phyloP scores from a whole-genome alignment of 2,329 filamentous ascomycete genomes.

The Aspergillus brunneoviolaceus region DNA sequence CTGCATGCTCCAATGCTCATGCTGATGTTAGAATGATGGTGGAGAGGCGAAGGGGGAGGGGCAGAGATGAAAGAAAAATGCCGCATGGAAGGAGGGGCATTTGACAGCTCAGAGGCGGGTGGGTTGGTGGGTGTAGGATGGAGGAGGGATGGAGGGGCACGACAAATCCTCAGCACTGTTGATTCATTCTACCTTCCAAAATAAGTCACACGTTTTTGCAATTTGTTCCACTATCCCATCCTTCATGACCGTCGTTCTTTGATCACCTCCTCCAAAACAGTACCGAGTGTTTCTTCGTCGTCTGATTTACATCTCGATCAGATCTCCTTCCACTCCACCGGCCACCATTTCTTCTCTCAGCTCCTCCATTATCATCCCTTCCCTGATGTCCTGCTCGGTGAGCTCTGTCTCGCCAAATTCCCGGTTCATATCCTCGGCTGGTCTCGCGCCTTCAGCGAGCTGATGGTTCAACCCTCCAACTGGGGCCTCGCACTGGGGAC shows the following conservation, averaged over 20 bases:
- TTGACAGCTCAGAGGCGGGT: background rate
- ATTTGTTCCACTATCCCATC: too few relatives aligned
- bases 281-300: background rate
- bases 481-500: constrained; percentile 27
- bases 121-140: background rate
- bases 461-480: constrained; percentile 25
- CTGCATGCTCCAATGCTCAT: too few relatives aligned
- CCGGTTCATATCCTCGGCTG: constrained; percentile 2
- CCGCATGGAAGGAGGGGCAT: background rate
- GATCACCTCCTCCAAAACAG: background rate
- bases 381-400: background rate
- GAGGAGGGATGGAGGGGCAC: background rate
- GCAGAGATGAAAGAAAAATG: background rate
- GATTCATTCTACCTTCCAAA: background rate
- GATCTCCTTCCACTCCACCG: background rate
- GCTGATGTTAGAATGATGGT: background rate
- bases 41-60: background rate
- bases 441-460: background rate
- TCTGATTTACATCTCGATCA: background rate
- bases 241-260: background rate
- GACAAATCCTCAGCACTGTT: background rate
- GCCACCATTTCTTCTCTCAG: background rate
- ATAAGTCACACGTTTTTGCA: too few relatives aligned
- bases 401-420: background rate
- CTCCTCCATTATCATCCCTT: background rate